A percentile compares a stretch with the other conserved stretches of the same genome.
Evolutionary conservation across 352 stramenopile genomes (phyloP).

Genomic region (Phytophthora citricola): DNA sequence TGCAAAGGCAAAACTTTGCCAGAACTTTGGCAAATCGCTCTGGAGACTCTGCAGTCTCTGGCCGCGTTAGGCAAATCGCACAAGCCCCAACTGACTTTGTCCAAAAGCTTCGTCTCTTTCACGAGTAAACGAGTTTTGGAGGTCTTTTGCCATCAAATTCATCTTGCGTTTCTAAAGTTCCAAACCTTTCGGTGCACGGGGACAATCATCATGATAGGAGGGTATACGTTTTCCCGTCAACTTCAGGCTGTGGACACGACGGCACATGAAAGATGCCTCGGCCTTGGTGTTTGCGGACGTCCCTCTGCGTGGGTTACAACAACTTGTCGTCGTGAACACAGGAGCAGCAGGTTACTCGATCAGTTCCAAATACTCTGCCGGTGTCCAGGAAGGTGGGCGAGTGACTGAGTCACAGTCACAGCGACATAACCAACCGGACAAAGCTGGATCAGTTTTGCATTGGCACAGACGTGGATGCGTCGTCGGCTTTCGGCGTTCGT

Average conservation of each 20-base stretch:
- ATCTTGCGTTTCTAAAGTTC: constrained; percentile 1
- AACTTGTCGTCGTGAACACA: neutral
- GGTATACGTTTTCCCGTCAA: constrained; percentile 22
- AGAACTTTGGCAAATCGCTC: constrained; percentile 24
- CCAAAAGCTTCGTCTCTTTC: constrained; percentile 18
- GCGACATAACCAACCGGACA: constrained; percentile 3
- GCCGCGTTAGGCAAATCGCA: no score
- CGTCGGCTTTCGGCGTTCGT: constrained; percentile 16
- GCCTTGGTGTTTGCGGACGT: constrained; percentile 9
- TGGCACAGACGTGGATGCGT: constrained; percentile 26
- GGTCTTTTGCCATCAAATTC: constrained; percentile 5
- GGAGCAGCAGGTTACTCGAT: constrained; percentile 8
- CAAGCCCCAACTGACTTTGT: constrained; percentile 6
- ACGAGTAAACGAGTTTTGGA: constrained; percentile 19
- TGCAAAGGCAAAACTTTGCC: neutral
- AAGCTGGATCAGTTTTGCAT: constrained; percentile 27
- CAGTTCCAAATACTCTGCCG: constrained; percentile 35
- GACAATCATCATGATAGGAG: constrained; percentile 7
- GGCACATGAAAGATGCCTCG: constrained; percentile 1
- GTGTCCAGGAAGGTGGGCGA: constrained; percentile 12
- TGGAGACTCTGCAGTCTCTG: constrained; percentile 10
- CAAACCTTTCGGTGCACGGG: constrained; percentile 7
- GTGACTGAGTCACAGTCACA: neutral
- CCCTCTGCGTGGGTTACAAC: constrained; percentile 9
- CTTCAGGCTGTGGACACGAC: constrained; percentile 4